Evolutionary conservation across 768 basidiomycete genomes (phyloP), one percentile per base, ranked within the genome.

Genomic region (Lentinula sp.): DNA sequence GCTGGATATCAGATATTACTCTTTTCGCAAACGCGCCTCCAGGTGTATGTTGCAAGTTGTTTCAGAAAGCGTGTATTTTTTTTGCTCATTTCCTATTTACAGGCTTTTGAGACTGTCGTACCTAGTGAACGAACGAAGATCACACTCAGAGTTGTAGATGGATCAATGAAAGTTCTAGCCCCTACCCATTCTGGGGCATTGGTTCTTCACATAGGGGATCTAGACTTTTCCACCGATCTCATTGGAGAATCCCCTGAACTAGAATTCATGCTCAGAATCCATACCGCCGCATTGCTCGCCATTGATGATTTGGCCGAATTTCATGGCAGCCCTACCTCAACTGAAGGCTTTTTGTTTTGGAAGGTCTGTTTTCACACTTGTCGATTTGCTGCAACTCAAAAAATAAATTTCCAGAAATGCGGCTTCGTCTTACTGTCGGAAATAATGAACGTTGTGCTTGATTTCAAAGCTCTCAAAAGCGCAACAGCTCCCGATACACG

Each of bases 31-130:
- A 92, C 70, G 85, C 93, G 32, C 97, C 97, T 4, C 90, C 92
- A 50, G 95, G 91, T 20, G 96, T 95, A 72, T 63, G 90, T 79
- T 57, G 48, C 2, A 50, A 9, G 15, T 18, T 41, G 3, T 28
- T 28, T 28, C 3, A 28, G 28, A 28, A 28, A 28, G 28, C 28
- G 28, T 3, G 3, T 28, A 18, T 57, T 16, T 16, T 16, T 43
- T 15, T 55, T 7, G 32, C 16, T 42, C 50, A 36, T 41, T 61
- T 23, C 33, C n/a, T 33, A 52, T 32, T 39, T 6, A 36, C 53
- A 79, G 94, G 89, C 91, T 0, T 99, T 99, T 68, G 95, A 95
- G 71, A 82, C 93, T 23, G 94, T 97, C 12, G 85, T 94, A 15
- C 97, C 97, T 1, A 93, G 81, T 59, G 97, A 98, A 70, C 75